phyloP scores from a whole-genome alignment of 768 basidiomycete species.

The Mycena polygramma region DNA sequence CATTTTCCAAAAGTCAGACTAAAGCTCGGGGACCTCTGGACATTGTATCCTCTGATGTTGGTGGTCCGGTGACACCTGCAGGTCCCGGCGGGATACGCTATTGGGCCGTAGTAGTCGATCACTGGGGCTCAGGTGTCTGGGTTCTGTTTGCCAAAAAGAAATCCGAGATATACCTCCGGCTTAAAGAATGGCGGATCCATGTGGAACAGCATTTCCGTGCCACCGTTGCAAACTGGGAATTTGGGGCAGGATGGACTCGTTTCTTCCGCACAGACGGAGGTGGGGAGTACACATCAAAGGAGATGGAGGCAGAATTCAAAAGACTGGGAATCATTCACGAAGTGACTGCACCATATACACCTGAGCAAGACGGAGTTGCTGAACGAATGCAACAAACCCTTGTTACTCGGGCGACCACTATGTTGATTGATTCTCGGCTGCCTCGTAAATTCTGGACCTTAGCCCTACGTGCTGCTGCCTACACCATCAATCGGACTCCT shows the following conservation, averaged over 20 bases:
- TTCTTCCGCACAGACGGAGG: not conserved
- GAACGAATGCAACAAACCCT: slow-evolving; percentile 40
- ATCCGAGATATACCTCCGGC: slow-evolving; percentile 4
- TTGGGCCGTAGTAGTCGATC: no score
- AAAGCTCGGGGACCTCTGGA: not conserved
- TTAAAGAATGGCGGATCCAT: not conserved
- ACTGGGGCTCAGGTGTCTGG: slow-evolving; percentile 20
- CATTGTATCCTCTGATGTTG: slow-evolving; percentile 32
- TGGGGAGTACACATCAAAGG: no score
- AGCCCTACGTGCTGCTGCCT: not conserved
- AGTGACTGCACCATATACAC: slow-evolving; percentile 37
- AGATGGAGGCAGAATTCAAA: slow-evolving; percentile 23
- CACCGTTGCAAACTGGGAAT: slow-evolving; percentile 6
- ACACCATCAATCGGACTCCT: not conserved
- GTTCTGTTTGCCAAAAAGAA: slow-evolving; percentile 9
- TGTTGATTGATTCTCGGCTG: slow-evolving; percentile 24
- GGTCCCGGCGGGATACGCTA: slow-evolving; percentile 11
- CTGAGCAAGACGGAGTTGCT: slow-evolving; percentile 35
- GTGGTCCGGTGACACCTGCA: slow-evolving; percentile 35
- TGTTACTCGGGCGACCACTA: slow-evolving; percentile 30
- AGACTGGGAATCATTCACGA: slow-evolving; percentile 38
- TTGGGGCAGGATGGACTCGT: slow-evolving; percentile 4
- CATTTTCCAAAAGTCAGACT: slow-evolving; percentile 18
- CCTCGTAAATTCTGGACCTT: slow-evolving; percentile 7
- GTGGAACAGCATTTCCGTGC: slow-evolving; percentile 5